A percentile compares a stretch with the other conserved stretches of the same genome.
Evolutionary conservation across 306 rosid species (phyloP).

Genomic region (Cucumis melo): DNA sequence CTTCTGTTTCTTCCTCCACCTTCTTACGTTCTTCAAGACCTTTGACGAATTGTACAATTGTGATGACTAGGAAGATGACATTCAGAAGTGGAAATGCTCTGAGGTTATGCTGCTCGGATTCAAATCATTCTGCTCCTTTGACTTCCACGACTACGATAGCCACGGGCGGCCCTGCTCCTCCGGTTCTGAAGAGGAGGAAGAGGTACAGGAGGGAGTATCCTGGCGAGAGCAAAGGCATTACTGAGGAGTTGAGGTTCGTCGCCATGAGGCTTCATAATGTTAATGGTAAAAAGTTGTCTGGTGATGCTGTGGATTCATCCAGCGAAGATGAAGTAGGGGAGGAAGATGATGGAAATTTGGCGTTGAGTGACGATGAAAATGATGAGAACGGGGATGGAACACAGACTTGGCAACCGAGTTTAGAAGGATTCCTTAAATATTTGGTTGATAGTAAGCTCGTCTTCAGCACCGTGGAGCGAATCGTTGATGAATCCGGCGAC

Average conservation of each 20-base stretch:
- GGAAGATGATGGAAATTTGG: not conserved
- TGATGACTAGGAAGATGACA: not conserved
- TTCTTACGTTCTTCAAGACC: not conserved
- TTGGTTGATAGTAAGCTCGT: conserved; percentile 61
- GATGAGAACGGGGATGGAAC: not conserved
- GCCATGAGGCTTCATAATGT: conserved; percentile 73
- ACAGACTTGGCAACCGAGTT: conserved; percentile 47
- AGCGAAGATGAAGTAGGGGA: conserved; percentile 11
- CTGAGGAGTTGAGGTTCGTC: conserved; percentile 88
- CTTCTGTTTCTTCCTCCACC: not conserved
- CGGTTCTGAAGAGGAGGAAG: conserved; percentile 28
- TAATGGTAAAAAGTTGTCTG: conserved; percentile 21
- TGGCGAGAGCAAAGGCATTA: conserved; percentile 69
- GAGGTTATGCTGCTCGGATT: conserved; percentile 15
- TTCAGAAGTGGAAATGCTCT: conserved; percentile 8
- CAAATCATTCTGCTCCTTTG: conserved; percentile 13
- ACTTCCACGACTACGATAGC: not conserved
- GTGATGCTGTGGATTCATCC: not conserved
- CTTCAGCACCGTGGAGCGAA: conserved; percentile 61
- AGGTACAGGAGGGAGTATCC: conserved; percentile 57
- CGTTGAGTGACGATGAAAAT: not conserved
- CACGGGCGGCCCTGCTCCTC: conserved; percentile 13
- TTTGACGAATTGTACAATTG: not conserved
- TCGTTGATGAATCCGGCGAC: conserved; percentile 54
- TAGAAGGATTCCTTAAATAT: conserved; percentile 49